Base-by-base conservation (phyloP, 805 yeast species). In the Yarrowia keelungensis region DNA sequence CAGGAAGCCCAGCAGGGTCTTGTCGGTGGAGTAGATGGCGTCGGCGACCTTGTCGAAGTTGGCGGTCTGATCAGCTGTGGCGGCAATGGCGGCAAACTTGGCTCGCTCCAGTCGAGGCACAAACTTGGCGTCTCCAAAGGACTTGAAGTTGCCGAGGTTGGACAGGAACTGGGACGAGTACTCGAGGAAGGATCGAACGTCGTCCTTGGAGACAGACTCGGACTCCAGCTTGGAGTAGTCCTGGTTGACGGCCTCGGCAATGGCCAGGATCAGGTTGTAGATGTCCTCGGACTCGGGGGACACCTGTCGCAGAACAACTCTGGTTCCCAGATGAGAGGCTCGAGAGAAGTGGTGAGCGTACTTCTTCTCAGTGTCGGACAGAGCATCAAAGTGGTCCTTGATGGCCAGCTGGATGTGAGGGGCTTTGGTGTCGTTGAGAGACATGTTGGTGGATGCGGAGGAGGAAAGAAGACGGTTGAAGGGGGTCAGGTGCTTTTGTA, bases 61-160 rank as follows among this genome's bases (percentile, higher is more conserved):
- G 42, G 77, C 73, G 1, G 77, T 70, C 32, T 76, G 76, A 69
- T 81, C 79, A 51, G 80, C 80, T 22, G 84, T 76, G 1, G 81
- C 71, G n/a, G 84, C 81, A 39, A 90, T 79, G 32, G 78, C 72
- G 69, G 80, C 83, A 72, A 91, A 87, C 8, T 82, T 82, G 0
- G 77, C 83, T 41, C 72, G 74, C 0, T 82, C 69, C 47, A 91
- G 74, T 64, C 86, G 80, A 49, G 97, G 97, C 71, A 92, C 83
- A 75, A 92, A 92, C 78, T 92, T 92, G 73, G 86, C 86, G 79
- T 92, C 97, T 72, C 97, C 97, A 77, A 92, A 92, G 0, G 95
- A 89, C 79, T 92, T 80, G 90, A 94, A 49, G 92, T 89, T 39
- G 88, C 89, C 76, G 86, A 91, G 79, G 76, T 88, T 88, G 54